Base-by-base conservation (phyloP, 768 basidiomycete species). In the Holtermanniella nyarrowii region DNA sequence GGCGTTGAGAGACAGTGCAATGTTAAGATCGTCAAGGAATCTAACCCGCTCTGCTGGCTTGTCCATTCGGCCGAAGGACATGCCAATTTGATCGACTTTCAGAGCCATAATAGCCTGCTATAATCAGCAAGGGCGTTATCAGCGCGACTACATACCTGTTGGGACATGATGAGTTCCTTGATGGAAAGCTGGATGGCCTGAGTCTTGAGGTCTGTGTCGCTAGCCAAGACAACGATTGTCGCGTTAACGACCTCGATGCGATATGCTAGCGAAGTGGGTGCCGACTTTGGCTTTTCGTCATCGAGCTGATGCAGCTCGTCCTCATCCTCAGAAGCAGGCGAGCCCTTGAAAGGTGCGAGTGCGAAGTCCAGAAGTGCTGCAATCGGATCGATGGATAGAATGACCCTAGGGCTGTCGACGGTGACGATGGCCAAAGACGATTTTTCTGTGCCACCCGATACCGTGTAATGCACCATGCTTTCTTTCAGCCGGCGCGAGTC, bases 21-120 rank as follows among this genome's bases (percentile, higher is more conserved):
- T 63, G 68, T 95, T 88, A 46, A 95, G 76, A 54, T 96, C 86
- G 66, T 99, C 95, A 58, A 99, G 76, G 73, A 99, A 89, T 43
- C 88, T 81, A 46, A 91, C 88, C 44, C 79, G 82, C 56, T 97
- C 91, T 0, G 81, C 76, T 43, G 80, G 76, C 57, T 78, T 78
- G 57, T 86, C 87, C 90, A 99, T 97, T 24, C 79, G 78, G 54
- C 83, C 80, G 25, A 99, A 76, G 2, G 89, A 95, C 93, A 99
- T 97, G 20, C 95, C 95, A 7, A 96, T 77, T 25, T 78, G 79
- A 48, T 78, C 81, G 26, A 96, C 75, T 27, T 79, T 88, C 50
- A 97, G 73, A 1, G 90, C 86, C 54, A 87, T 68, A 27, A 88
- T 80, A 5, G 83, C 82, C 87, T 96, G 62, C 22, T 40, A n/a